Conservation (phyloP, 73 alveolate genomes). For the Tetrahymena thermophila region DNA sequence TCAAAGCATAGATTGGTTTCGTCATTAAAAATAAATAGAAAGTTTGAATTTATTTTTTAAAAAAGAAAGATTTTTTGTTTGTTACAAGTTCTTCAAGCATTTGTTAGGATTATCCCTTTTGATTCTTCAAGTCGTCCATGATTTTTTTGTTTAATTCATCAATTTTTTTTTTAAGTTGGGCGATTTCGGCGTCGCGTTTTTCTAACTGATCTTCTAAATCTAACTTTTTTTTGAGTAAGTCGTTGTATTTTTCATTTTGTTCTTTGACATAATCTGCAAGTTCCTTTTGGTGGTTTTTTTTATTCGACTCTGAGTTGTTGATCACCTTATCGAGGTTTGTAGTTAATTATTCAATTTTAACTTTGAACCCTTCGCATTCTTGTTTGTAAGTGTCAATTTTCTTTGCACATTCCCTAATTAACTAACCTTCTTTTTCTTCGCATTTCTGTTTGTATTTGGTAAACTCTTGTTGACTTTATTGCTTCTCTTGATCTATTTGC, state of each 20-base stretch:
- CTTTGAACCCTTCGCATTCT: constrained; percentile 59
- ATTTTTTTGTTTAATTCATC: constrained; percentile 37
- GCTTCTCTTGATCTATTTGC: constrained; percentile 53
- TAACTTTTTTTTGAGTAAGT: constrained; percentile 59
- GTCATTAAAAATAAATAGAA: background rate
- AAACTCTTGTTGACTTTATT: constrained; percentile 48
- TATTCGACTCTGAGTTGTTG: constrained; percentile 56
- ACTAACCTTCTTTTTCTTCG: constrained; percentile 58
- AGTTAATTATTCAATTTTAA: constrained; percentile 47
- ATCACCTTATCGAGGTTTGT: constrained; percentile 44
- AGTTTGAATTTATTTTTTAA: no score
- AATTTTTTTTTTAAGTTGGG: constrained; percentile 16
- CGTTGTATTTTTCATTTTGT: constrained; percentile 63
- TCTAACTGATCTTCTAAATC: constrained; percentile 62
- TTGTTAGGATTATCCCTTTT: constrained; percentile 11
- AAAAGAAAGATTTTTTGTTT: no score
- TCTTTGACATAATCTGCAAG: constrained; percentile 72
- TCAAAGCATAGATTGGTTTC: background rate
- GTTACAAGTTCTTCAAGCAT: constrained; percentile 3
- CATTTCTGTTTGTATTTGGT: constrained; percentile 38
- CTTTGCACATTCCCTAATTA: constrained; percentile 50
- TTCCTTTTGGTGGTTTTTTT: constrained; percentile 57
- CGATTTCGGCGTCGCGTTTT: constrained; percentile 45
- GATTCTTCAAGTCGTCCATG: constrained; percentile 7
- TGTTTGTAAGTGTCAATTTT: constrained; percentile 38